These are phyloP conservation scores for Neonectria hederae DNA, from an alignment of 2,329 filamentous ascomycete genomes.

Conservation along the genomic window DNA sequence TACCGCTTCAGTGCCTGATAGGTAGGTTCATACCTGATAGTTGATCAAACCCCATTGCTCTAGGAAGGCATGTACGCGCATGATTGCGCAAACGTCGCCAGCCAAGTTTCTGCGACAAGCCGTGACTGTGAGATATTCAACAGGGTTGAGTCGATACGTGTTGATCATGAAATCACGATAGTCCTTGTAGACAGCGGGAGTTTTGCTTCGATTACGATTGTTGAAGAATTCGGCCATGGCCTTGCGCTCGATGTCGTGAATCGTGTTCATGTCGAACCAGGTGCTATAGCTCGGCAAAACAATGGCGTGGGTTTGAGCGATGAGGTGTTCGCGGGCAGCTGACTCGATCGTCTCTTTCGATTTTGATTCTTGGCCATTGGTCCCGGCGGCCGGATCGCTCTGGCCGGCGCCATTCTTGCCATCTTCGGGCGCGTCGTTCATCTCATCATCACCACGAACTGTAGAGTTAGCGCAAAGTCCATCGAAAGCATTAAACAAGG, in stretches of 20 bases:
- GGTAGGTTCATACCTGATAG: constrained; percentile 77
- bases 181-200: constrained; percentile 95
- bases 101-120: constrained; percentile 94
- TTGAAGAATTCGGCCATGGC: constrained; percentile 99
- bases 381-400: constrained; percentile 59
- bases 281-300: constrained; percentile 97
- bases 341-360: constrained; percentile 85
- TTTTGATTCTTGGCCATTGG: constrained; percentile 67
- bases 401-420: constrained; percentile 58
- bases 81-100: constrained; percentile 97
- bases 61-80: constrained; percentile 97
- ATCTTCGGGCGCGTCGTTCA: constrained; percentile 73
- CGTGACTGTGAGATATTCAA: constrained; percentile 96
- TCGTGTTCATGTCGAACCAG: constrained; percentile 98
- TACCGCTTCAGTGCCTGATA: constrained; percentile 10
- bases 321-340: constrained; percentile 88
- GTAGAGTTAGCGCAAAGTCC: constrained; percentile 66
- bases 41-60: constrained; percentile 99
- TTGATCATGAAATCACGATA: constrained; percentile 99
- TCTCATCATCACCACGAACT: constrained; percentile 78
- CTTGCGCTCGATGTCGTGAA: constrained; percentile 93
- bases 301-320: constrained; percentile 93
- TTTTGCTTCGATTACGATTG: constrained; percentile 97
- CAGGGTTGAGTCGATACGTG: constrained; percentile 94
- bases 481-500: constrained; percentile 74